Evolutionary conservation across 1,139 yeast genomes (phyloP).

Genomic region (Taiozyma sp.): DNA sequence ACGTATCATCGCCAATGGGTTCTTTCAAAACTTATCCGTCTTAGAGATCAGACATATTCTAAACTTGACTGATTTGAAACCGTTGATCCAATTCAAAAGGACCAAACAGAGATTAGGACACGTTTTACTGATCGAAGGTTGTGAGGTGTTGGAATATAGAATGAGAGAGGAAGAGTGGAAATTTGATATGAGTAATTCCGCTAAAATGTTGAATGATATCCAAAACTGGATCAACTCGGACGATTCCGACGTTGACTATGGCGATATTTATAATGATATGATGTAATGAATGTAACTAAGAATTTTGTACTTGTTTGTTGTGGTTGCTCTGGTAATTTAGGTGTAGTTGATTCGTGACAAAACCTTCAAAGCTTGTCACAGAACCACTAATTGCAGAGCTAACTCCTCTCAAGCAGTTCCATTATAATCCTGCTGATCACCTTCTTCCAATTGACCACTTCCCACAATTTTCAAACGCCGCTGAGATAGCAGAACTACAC

Average conservation of each 20-base stretch:
- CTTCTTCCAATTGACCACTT: neutral
- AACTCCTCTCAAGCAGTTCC: neutral
- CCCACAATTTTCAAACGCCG: neutral
- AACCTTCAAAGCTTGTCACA: no score
- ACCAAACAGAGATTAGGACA: slow-evolving; percentile 49
- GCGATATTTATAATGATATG: neutral
- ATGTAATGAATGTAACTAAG: neutral
- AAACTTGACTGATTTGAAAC: slow-evolving; percentile 53
- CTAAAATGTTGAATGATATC: slow-evolving; percentile 49
- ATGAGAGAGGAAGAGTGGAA: slow-evolving; percentile 59
- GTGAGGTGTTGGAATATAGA: slow-evolving; percentile 59
- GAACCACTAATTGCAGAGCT: no score
- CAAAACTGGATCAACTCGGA: slow-evolving; percentile 51
- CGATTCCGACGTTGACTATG: slow-evolving; percentile 34
- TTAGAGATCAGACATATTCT: slow-evolving; percentile 69
- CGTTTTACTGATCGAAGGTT: slow-evolving; percentile 64
- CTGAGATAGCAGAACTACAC: neutral
- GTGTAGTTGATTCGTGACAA: no score
- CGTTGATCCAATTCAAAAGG: slow-evolving; percentile 66
- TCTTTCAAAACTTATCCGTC: slow-evolving; percentile 61
- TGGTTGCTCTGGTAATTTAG: no score
- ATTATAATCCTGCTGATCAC: neutral
- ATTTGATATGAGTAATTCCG: slow-evolving; percentile 52
- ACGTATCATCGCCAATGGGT: slow-evolving; percentile 46
- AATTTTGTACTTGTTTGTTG: no score